Evolutionary conservation across 2,329 filamentous ascomycete species (phyloP), one percentile per base, ranked within the genome.

Genomic region (Cladobotryum mycophilum): DNA sequence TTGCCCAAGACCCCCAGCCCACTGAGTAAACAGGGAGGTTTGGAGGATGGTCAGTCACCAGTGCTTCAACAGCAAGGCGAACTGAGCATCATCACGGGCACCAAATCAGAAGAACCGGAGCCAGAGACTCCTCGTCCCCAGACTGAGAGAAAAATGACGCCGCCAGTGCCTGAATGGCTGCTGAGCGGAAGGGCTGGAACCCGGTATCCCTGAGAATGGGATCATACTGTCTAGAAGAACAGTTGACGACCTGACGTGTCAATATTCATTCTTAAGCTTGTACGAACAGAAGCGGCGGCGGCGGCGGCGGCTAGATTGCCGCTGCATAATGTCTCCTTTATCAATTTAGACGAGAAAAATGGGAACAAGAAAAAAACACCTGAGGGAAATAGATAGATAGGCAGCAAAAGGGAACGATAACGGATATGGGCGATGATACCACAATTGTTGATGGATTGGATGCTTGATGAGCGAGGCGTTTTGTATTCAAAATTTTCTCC

Each of bases 111-210:
- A 3, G 62, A 62, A 36, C 57, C 54, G 2, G 56, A 25, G 34
- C 25, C 25, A 30, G 25, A 30, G 25, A 30, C 25, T 8, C 12
- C 15, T 5, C 52, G 46, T 6, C 36, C 41, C 5, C 20, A 37
- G 13, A 42, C 35, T 18, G 75, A 76, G 58, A 67, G 74, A 43
- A 72, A 71, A 37, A 72, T 82, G 68, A 82, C 79, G 9, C 79
- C 81, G 11, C 80, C 80, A 1, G 80, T 84, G 38, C 81, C 81
- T 0, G 79, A 81, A 6, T 84, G 79, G 74, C 75, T 83, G 35
- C 63, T 84, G 50, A 76, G 72, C 51, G 52, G 46, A 37, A 38
- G 34, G 18, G 9, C 33, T 15, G 30, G 17, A 35, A 35, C 43
- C 13, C 43, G 43, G 20, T 42, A 18, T 2, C 41, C 41, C 41